A percentile compares a stretch with the other conserved stretches of the same genome.
phyloP scores from a whole-genome alignment of 306 rosid genomes.

The Geum urbanum region DNA sequence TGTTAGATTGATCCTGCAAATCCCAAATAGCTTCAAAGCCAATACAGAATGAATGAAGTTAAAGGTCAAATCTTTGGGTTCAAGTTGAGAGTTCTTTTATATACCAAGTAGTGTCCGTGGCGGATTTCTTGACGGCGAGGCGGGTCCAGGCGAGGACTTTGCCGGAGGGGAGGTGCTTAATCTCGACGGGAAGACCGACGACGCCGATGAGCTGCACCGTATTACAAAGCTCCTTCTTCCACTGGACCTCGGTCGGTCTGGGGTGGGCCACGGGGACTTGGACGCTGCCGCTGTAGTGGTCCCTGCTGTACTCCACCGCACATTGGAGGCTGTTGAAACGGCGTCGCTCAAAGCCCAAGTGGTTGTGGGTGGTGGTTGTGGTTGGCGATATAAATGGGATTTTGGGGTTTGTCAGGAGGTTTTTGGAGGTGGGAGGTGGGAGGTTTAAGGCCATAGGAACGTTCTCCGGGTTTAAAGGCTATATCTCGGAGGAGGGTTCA shows the following conservation, averaged over 20 bases:
- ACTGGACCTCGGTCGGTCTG: slow-evolving; percentile 67
- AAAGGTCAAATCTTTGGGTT: too few species aligned
- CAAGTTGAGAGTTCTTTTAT: neutral
- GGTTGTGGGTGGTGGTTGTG: slow-evolving; percentile 14
- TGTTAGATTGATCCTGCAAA: slow-evolving; percentile 59
- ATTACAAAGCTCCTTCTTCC: slow-evolving; percentile 86
- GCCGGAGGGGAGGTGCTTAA: slow-evolving; percentile 72
- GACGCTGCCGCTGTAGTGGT: slow-evolving; percentile 14
- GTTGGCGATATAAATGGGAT: slow-evolving; percentile 13
- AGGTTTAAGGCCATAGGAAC: slow-evolving; percentile 41
- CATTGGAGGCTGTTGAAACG: slow-evolving; percentile 40
- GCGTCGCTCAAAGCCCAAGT: slow-evolving; percentile 14
- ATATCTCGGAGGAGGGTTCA: neutral
- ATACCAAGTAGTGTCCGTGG: slow-evolving; percentile 62
- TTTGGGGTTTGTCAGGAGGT: slow-evolving; percentile 15
- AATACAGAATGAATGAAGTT: too few species aligned
- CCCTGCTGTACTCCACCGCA: slow-evolving; percentile 36
- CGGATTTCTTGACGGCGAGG: slow-evolving; percentile 69
- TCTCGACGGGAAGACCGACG: slow-evolving; percentile 64
- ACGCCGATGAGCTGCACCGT: slow-evolving; percentile 70
- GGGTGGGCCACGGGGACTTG: slow-evolving; percentile 39
- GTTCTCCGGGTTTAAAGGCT: neutral
- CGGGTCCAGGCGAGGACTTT: slow-evolving; percentile 80
- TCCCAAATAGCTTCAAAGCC: too few species aligned
- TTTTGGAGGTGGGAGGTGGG: slow-evolving; percentile 20